Evolutionary conservation across 2,329 filamentous ascomycete genomes (phyloP).

Genomic region (Plectosphaerella plurivora): DNA sequence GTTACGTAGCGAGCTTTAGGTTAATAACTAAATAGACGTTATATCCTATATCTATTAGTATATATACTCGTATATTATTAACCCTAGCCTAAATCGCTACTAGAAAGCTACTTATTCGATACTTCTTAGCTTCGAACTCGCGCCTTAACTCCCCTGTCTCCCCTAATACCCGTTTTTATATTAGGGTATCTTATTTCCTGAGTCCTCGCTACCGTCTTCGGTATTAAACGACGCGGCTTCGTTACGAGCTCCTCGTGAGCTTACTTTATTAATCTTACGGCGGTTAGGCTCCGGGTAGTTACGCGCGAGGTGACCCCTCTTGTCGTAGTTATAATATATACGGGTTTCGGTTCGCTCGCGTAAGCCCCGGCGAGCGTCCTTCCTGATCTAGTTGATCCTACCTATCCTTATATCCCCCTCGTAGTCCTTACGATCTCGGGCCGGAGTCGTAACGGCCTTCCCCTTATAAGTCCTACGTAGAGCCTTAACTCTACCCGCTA

Average conservation of each 20-base stretch:
- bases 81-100: neutral
- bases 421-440: neutral
- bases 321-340: neutral
- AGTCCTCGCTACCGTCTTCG: neutral
- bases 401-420: neutral
- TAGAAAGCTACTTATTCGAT: neutral
- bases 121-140: neutral
- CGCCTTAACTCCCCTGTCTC: neutral
- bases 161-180: neutral
- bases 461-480: neutral
- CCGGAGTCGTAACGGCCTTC: neutral
- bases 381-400: too few species aligned
- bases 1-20: neutral
- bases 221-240: neutral
- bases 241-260: too few species aligned
- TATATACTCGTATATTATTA: neutral
- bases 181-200: neutral
- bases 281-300: neutral
- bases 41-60: neutral
- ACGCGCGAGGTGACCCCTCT: neutral
- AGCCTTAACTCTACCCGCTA: neutral
- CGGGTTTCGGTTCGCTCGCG: neutral
- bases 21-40: neutral
- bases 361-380: too few species aligned
- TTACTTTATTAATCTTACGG: neutral